A percentile compares a stretch with the other conserved stretches of the same genome.
Evolutionary conservation across 2,329 filamentous ascomycete species (phyloP).

Genomic region (Stagonosporopsis vannaccii): DNA sequence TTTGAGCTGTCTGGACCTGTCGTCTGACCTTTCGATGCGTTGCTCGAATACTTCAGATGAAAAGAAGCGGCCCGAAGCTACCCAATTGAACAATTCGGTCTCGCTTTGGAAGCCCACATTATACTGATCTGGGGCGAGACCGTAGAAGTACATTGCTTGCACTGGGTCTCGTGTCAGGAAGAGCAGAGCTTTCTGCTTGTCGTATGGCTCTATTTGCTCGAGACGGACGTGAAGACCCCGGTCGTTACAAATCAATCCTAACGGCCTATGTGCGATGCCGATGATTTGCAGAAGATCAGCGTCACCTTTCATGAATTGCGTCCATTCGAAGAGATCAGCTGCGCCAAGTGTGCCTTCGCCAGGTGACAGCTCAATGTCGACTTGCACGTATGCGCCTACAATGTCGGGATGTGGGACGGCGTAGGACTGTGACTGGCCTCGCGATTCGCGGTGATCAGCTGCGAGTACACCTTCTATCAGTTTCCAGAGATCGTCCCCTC

Average conservation of each 20-base stretch:
- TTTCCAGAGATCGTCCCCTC: constrained; percentile 28
- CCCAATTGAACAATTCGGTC: constrained; percentile 69
- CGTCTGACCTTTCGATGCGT: constrained; percentile 55
- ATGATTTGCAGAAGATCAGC: constrained; percentile 75
- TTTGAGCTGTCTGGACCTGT: constrained; percentile 63
- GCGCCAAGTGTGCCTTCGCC: constrained; percentile 35
- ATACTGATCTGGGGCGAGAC: constrained; percentile 62
- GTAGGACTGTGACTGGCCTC: constrained; percentile 48
- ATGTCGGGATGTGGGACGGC: constrained; percentile 57
- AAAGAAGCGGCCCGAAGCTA: constrained; percentile 66
- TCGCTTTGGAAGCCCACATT: constrained; percentile 62
- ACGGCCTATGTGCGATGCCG: constrained; percentile 67
- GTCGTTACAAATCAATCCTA: constrained; percentile 72
- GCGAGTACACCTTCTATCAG: constrained; percentile 54
- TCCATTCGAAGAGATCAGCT: constrained; percentile 62
- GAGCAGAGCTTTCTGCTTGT: constrained; percentile 66
- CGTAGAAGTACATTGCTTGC: constrained; percentile 68
- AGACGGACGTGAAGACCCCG: constrained; percentile 70
- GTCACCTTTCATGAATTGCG: constrained; percentile 72
- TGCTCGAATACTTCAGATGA: constrained; percentile 49
- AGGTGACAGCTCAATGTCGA: constrained; percentile 69
- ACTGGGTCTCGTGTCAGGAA: constrained; percentile 66
- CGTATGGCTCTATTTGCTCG: constrained; percentile 68
- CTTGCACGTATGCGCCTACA: constrained; percentile 63
- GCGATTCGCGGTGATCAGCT: constrained; percentile 48